Conservation (phyloP, 371 early-diverging fungal genomes). For the Polyrhizophydium stewartii region DNA sequence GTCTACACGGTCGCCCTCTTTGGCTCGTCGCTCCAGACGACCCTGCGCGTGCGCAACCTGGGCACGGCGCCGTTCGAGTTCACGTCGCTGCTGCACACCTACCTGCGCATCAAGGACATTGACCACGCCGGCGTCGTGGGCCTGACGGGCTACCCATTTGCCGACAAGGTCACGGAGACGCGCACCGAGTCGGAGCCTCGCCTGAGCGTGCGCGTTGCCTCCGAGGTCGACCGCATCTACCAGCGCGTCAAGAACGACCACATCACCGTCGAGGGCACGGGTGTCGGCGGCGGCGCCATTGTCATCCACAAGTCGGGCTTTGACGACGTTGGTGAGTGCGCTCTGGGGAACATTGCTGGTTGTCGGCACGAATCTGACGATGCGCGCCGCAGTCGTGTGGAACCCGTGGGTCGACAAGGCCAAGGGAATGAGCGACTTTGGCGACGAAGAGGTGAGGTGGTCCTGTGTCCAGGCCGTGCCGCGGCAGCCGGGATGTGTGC, state of each 20-base stretch:
- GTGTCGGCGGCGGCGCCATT: conserved; percentile 36
- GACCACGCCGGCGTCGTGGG: conserved; percentile 58
- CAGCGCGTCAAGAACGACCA: conserved; percentile 51
- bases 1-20: conserved; percentile 75
- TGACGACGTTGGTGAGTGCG: conserved; percentile 60
- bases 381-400: conserved; percentile 74
- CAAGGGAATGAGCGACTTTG: conserved; percentile 83
- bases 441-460: conserved; percentile 41
- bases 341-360: not conserved
- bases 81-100: conserved; percentile 87
- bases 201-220: conserved; percentile 48
- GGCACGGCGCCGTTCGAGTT: conserved; percentile 70
- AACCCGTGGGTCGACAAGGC: conserved; percentile 94
- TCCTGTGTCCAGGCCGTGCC: not conserved
- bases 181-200: conserved; percentile 33
- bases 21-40: conserved; percentile 58
- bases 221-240: conserved; percentile 77
- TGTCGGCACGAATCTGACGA: not conserved
- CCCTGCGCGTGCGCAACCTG: conserved; percentile 64
- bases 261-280: conserved; percentile 36
- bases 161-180: conserved; percentile 65
- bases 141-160: conserved; percentile 51
- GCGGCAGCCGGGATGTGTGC: not conserved
- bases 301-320: conserved; percentile 55
- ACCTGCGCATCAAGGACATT: conserved; percentile 68